Conservation (phyloP, 345 rosid genomes). For the Diplotaxis tenuifolia region DNA sequence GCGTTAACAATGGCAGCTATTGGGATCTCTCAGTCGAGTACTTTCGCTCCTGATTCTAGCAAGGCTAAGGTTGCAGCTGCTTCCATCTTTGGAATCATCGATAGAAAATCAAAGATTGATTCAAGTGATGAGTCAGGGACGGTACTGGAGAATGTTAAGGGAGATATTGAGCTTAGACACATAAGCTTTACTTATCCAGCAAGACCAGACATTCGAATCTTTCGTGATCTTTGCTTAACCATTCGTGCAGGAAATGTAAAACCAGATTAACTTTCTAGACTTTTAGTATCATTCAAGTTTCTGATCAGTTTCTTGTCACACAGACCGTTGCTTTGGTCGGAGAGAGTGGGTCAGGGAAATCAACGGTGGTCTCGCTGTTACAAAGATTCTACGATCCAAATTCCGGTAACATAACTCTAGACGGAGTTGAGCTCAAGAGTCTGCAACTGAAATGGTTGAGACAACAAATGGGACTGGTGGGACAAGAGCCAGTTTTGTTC, state of each 20-base stretch:
- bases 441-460: constrained; percentile 66
- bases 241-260: constrained; percentile 63
- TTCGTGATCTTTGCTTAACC: constrained; percentile 55
- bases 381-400: constrained; percentile 70
- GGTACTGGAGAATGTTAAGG: constrained; percentile 47
- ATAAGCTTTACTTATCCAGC: constrained; percentile 64
- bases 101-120: constrained; percentile 59
- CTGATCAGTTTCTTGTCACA: not conserved
- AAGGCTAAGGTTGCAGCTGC: constrained; percentile 62
- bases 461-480: constrained; percentile 70
- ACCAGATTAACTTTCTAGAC: not conserved
- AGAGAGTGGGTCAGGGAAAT: constrained; percentile 81
- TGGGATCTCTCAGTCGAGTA: constrained; percentile 59
- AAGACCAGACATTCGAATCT: constrained; percentile 66
- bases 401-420: constrained; percentile 58
- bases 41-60: constrained; percentile 51
- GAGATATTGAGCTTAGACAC: constrained; percentile 59
- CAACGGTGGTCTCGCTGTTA: constrained; percentile 57
- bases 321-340: constrained; percentile 80
- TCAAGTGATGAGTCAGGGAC: constrained; percentile 53
- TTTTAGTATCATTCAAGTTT: not conserved
- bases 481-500: constrained; percentile 68
- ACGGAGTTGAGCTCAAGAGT: constrained; percentile 58
- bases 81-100: constrained; percentile 62
- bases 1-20: constrained; percentile 57